Evolutionary conservation across 2,329 filamentous ascomycete species (phyloP), one percentile per base, ranked within the genome.

Genomic region (Madurella mycetomatis): DNA sequence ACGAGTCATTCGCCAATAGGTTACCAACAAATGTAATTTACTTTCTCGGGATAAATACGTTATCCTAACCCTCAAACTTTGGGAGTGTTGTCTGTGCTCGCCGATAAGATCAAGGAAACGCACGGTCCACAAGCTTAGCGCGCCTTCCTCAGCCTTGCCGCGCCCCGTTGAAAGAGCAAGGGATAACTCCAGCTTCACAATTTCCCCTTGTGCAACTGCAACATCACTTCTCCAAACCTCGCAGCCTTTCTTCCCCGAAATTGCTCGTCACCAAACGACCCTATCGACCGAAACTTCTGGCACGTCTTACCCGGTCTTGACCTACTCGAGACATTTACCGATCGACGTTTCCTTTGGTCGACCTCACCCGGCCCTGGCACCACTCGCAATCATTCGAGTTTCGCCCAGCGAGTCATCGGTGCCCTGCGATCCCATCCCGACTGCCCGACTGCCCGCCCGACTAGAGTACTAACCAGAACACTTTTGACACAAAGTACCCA

Each of bases 71-170:
- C 52, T 25, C 17, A 5, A 37, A 17, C 9, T 17, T 15, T n/a
- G 46, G 17, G 18, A n/a, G 39, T n/a, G 34, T 48, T 7, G 34
- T 39, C 46, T 39, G 32, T 37, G 34, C 4, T 1, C 12, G 15
- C n/a, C 13, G 9, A 13, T 19, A 13, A 43, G 11, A 15, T 7
- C 13, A 47, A 34, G 32, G 17, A 31, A 19, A 15, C 13, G 37
- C 44, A 37, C 16, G 50, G 44, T 41, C 34, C 42, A 44, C 25
- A 12, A 19, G 25, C 44, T 37, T 41, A 25, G 54, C 46, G 37
- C 49, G 37, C 41, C 25, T 44, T 31, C 53, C 13, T 56, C 54
- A 56, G 54, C 54, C 54, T 56, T 43, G 54, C 47, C 46, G 46
- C 37, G 47, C 41, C 32, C 42, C 13, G 5, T 25, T 51, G 25